Percentiles rank a stretch among this genome's conserved stretches.
Evolutionary conservation across 257 asterid genomes (phyloP).

Genomic region (Nicotiana otophora): DNA sequence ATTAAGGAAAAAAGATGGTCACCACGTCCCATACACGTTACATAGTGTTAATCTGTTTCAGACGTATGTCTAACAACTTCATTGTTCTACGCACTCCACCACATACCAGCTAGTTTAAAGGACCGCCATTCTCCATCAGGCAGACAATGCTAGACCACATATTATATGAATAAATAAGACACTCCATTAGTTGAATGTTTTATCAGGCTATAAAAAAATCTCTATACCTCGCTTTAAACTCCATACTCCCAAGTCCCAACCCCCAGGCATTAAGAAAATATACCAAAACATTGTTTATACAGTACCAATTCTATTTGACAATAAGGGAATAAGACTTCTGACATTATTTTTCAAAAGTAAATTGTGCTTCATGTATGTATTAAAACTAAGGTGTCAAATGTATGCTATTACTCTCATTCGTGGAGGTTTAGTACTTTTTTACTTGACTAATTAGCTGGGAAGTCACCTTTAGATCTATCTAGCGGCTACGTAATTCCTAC

Average conservation of each 20-base stretch:
- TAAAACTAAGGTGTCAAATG: neutral
- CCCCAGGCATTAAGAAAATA: neutral
- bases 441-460: neutral
- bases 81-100: neutral
- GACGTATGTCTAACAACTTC: neutral
- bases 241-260: neutral
- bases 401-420: neutral
- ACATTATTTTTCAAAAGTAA: neutral
- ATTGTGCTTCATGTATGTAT: neutral
- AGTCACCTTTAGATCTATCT: neutral
- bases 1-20: too few relatives aligned
- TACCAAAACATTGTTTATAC: neutral
- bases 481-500: neutral
- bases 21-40: too few relatives aligned
- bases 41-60: neutral
- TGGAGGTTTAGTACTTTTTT: neutral
- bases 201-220: neutral
- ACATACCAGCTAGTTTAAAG: neutral
- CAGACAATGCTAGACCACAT: neutral
- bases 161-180: neutral
- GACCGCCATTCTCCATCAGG: neutral
- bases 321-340: neutral
- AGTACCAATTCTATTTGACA: neutral
- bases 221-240: neutral
- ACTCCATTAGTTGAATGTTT: neutral